A percentile compares a stretch with the other conserved stretches of the same genome.
Evolutionary conservation across 208 protist genomes (phyloP).

Genomic region (Phytomonas sp.): DNA sequence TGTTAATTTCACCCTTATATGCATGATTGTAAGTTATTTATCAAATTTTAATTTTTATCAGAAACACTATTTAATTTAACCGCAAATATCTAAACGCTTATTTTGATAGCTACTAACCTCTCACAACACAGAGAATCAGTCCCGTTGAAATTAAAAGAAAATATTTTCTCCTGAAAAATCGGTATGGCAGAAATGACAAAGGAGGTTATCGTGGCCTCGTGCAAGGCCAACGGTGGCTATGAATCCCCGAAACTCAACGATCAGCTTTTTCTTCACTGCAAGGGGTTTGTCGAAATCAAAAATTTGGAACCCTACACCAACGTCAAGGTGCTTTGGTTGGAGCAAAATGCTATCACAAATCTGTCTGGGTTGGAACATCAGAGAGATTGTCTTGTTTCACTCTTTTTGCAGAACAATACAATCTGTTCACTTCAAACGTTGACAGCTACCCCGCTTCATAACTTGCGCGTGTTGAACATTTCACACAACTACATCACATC

Average conservation of each 20-base stretch:
- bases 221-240: constrained; percentile 83
- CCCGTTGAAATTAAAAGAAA: background rate
- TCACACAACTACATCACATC: constrained; percentile 67
- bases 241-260: constrained; percentile 78
- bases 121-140: background rate
- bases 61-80: background rate
- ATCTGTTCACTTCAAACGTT: constrained; percentile 60
- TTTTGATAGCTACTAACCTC: background rate
- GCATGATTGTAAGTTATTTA: background rate
- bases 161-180: background rate
- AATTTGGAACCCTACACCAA: constrained; percentile 83
- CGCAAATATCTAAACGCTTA: too few species aligned
- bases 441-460: constrained; percentile 25
- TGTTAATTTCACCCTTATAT: background rate
- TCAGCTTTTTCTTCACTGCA: constrained; percentile 90
- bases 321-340: constrained; percentile 90
- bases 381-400: constrained; percentile 48
- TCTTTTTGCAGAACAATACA: constrained; percentile 93
- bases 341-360: constrained; percentile 87
- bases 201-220: constrained; percentile 66
- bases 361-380: constrained; percentile 76
- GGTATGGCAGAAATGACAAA: constrained; percentile 76
- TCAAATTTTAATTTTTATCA: background rate
- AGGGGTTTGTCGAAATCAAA: constrained; percentile 83
- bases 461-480: constrained; percentile 80